phyloP scores from a whole-genome alignment of 345 rosid genomes.

The Laguncularia racemosa region DNA sequence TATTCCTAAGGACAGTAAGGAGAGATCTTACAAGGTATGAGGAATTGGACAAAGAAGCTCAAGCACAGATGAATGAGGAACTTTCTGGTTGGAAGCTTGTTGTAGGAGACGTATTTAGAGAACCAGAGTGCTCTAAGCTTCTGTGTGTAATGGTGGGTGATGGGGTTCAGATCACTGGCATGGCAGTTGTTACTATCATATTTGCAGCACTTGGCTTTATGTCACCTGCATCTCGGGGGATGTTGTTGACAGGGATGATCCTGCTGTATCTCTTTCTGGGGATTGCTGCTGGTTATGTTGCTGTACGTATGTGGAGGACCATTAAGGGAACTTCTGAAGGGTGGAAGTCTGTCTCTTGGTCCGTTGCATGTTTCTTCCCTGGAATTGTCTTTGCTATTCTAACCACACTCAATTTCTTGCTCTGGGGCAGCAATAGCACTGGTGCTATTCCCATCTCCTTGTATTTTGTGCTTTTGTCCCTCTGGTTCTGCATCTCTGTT shows the following conservation, averaged over 20 bases:
- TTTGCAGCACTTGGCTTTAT: slow-evolving; percentile 42
- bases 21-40: slow-evolving; percentile 38
- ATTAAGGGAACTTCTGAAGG: slow-evolving; percentile 38
- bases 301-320: slow-evolving; percentile 34
- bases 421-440: slow-evolving; percentile 43
- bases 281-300: slow-evolving; percentile 33
- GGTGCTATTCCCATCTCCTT: slow-evolving; percentile 39
- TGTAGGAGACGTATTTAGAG: slow-evolving; percentile 43
- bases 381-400: slow-evolving; percentile 37
- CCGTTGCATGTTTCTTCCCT: slow-evolving; percentile 39
- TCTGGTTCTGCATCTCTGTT: slow-evolving; percentile 44
- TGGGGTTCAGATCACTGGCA: slow-evolving; percentile 41
- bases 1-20: slow-evolving; percentile 39
- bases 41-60: slow-evolving; percentile 42
- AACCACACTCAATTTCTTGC: slow-evolving; percentile 30
- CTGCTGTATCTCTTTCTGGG: slow-evolving; percentile 41
- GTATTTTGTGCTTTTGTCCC: slow-evolving; percentile 27
- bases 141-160: slow-evolving; percentile 41
- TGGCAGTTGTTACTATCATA: slow-evolving; percentile 36
- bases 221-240: slow-evolving; percentile 51
- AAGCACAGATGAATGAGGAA: slow-evolving; percentile 46
- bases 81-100: slow-evolving; percentile 55
- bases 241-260: slow-evolving; percentile 44
- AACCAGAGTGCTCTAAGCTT: slow-evolving; percentile 33
- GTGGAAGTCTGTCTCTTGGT: slow-evolving; percentile 40